Evolutionary conservation across 208 protist species (phyloP), one percentile per base, ranked within the genome.

Genomic region (Acanthamoeba castellanii): DNA sequence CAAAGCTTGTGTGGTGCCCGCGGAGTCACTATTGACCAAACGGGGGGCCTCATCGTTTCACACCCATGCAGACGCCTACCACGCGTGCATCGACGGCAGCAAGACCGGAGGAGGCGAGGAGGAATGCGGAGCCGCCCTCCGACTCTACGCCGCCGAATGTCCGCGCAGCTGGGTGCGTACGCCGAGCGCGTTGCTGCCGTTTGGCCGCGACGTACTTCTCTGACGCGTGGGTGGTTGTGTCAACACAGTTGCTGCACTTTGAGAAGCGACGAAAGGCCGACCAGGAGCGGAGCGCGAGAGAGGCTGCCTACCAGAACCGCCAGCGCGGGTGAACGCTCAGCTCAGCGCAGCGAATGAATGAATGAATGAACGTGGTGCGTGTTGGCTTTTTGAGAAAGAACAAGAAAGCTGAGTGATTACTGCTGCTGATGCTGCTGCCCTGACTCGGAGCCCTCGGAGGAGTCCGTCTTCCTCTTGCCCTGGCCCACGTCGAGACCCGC

Each of bases 191-290:
- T 18, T 57, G 14, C 16, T 57, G 16, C 16, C 3, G 14, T 20
- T 18, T 5, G 16, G 16, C 6, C 14, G 16, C 52, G 1, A 11
- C 52, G 13, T 57, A 57, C 52, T 0, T 57, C 14, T 5, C 14
- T 57, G 14, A 20, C 16, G 59, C 59, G 2, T 42, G 70, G 70
- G 25, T 18, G 70, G 37, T 30, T 18, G 70, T 30, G 16, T 7
- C 66, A 74, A 13, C 20, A 0, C 74, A 82, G 74, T 16, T 82
- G 74, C 18, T 82, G 27, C 74, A 82, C 42, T 82, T 82, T 52
- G 74, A 82, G 42, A 82, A 82, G 42, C 74, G 74, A 52, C 74
- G 74, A 25, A 82, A 82, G 74, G 74, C 74, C 18, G 74, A 82
- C 8, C 37, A 52, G 34, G 74, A 82, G 22, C 74, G 74, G 74